Evolutionary conservation across 352 stramenopile species (phyloP), one percentile per base, ranked within the genome.

Genomic region (Plasmopara halstedii): DNA sequence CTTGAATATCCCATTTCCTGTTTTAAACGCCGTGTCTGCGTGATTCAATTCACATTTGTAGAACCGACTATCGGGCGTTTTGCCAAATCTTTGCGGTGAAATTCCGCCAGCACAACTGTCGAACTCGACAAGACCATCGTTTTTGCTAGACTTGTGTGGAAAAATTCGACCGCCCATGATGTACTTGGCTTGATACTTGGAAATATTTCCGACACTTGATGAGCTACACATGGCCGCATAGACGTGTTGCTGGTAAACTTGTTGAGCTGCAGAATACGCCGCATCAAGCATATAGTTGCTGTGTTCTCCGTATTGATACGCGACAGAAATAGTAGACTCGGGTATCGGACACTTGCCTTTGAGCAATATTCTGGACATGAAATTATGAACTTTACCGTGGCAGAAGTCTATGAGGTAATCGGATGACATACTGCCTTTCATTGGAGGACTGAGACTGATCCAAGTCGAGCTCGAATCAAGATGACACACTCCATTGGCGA

Each of bases 21-120:
- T 58, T 21, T 62, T 64, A 42, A 83, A 78, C 7, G 70, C 56
- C 15, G 58, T 73, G 50, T 83, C 70, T 4, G 50, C 37, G 40
- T 83, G 70, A 44, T 83, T 79, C 22, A 79, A 41, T 19, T 70
- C 53, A 5, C 50, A 55, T 10, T 43, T 15, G 55, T 79, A 83
- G 56, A 65, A 70, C 13, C 29, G 33, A 26, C 56, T 42, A 4
- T 34, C 23, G 18, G 57, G 60, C 7, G 39, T 60, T 39, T 41
- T 54, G 5, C 41, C 40, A 34, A 83, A 78, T 27, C 57, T 53
- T 11, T 40, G 46, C 1, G 20, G 13, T 1, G 54, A 40, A 13
- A 79, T 45, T 2, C 58, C 60, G 3, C 46, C 56, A 0, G 45
- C 40, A 22, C 67, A 78, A 45, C 70, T 82, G 9, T 66, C 42